phyloP scores from a whole-genome alignment of 768 basidiomycete species.

The Tubosaeta sp. region DNA sequence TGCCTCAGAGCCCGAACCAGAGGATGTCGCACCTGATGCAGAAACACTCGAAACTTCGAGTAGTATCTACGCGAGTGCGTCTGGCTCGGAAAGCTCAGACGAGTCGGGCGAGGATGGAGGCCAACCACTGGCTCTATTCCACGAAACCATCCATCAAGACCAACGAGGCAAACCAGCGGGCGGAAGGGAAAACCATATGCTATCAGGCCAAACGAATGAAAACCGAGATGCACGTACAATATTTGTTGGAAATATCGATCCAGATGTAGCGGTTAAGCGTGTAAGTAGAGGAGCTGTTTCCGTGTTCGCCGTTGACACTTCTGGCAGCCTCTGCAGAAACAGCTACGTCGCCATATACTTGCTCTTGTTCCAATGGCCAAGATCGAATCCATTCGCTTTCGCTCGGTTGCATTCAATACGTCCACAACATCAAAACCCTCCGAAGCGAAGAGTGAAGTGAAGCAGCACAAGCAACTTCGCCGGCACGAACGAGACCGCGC shows the following conservation, averaged over 20 bases:
- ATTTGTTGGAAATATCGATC: slow-evolving; percentile 86
- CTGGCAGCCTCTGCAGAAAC: slow-evolving; percentile 65
- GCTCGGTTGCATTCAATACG: slow-evolving; percentile 84
- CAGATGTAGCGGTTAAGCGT: slow-evolving; percentile 71
- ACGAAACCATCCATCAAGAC: slow-evolving; percentile 50
- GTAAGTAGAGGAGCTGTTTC: slow-evolving; percentile 40
- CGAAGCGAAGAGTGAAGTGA: slow-evolving; percentile 30
- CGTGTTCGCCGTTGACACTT: neutral
- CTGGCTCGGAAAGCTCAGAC: slow-evolving; percentile 25
- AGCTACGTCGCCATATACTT: slow-evolving; percentile 73
- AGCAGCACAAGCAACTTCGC: slow-evolving; percentile 31
- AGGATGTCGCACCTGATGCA: neutral
- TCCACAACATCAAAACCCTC: slow-evolving; percentile 64
- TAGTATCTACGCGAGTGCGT: slow-evolving; percentile 16
- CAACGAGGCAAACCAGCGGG: slow-evolving; percentile 24
- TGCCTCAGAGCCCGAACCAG: neutral
- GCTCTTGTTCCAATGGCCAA: slow-evolving; percentile 67
- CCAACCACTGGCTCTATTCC: slow-evolving; percentile 43
- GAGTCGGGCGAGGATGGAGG: slow-evolving; percentile 29
- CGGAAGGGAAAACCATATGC: slow-evolving; percentile 46
- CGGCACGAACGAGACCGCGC: slow-evolving; percentile 57
- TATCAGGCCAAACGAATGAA: slow-evolving; percentile 66
- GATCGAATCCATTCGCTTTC: slow-evolving; percentile 91
- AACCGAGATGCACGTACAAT: slow-evolving; percentile 79
- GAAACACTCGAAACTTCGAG: slow-evolving; percentile 1